These are phyloP conservation scores for Cladosporium halotolerans DNA, from an alignment of 2,329 filamentous ascomycete genomes.

Conservation along the genomic window DNA sequence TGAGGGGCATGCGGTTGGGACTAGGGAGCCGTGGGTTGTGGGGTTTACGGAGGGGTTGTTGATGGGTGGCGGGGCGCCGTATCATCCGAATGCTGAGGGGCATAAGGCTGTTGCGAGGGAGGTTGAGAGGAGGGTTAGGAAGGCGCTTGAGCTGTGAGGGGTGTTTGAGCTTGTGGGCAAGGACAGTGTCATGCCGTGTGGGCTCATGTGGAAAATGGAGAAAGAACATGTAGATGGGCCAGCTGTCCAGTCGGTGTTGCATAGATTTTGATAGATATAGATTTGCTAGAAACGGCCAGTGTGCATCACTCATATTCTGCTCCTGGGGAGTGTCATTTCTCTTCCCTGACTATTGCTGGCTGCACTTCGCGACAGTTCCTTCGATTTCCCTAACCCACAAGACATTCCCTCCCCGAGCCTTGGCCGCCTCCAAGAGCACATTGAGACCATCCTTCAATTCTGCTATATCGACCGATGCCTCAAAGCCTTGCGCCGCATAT, in stretches of 20 bases:
- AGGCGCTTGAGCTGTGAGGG: background rate
- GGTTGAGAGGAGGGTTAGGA: constrained; percentile 2
- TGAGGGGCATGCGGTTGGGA: constrained; percentile 13
- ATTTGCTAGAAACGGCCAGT: no score
- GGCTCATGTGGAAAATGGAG: no score
- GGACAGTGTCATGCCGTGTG: no score
- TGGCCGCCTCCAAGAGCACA: constrained; percentile 21
- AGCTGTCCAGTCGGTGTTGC: no score
- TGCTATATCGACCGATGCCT: constrained; percentile 17
- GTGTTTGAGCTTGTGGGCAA: no score
- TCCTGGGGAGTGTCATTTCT: no score
- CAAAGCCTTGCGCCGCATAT: constrained; percentile 18
- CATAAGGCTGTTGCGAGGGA: constrained; percentile 12
- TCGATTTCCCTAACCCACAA: constrained; percentile 34
- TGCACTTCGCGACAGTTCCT: constrained; percentile 22
- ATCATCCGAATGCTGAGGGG: constrained; percentile 15
- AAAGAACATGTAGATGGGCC: no score
- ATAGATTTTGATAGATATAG: no score
- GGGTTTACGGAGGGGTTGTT: constrained; percentile 10
- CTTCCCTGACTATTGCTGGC: no score
- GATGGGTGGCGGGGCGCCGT: constrained; percentile 7
- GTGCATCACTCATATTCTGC: no score
- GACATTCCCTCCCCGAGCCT: constrained; percentile 26
- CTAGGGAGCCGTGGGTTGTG: constrained; percentile 12
- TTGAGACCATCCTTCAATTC: constrained; percentile 26